A percentile compares a stretch with the other conserved stretches of the same genome.
phyloP scores from a whole-genome alignment of 2,329 filamentous ascomycete species.

The Fusarium succisae region DNA sequence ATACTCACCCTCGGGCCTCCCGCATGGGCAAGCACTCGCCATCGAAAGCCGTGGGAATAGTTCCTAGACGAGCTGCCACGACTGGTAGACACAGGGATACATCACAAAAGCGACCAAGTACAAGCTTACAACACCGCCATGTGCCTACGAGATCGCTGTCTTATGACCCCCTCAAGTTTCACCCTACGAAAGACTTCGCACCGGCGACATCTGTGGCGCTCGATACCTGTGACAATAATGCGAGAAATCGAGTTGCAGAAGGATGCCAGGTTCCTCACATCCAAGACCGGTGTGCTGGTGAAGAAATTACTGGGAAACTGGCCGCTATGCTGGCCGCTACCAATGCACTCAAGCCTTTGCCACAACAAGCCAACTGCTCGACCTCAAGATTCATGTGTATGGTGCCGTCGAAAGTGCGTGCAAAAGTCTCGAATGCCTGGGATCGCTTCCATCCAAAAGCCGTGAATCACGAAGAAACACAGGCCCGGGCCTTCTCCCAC shows the following conservation, averaged over 20 bases:
- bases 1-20: neutral
- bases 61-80: constrained; percentile 25
- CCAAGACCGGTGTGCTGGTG: constrained; percentile 5
- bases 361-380: constrained; percentile 9
- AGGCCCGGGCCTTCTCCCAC: neutral
- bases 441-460: constrained; percentile 46
- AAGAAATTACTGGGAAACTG: constrained; percentile 48
- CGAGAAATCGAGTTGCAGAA: neutral
- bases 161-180: constrained; percentile 34
- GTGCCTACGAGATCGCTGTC: constrained; percentile 15
- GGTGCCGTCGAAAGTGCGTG: constrained; percentile 45
- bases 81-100: constrained; percentile 13
- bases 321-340: constrained; percentile 50
- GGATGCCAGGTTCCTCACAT: neutral
- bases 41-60: neutral
- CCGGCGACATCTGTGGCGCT: constrained; percentile 17
- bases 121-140: constrained; percentile 23
- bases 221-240: constrained; percentile 22
- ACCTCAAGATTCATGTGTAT: constrained; percentile 43
- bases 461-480: constrained; percentile 34
- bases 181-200: constrained; percentile 19
- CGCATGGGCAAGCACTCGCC: constrained; percentile 23
- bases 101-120: constrained; percentile 22
- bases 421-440: constrained; percentile 49
- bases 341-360: constrained; percentile 46